Evolutionary conservation across 768 basidiomycete genomes (phyloP), one percentile per base, ranked within the genome.

Genomic region (Leucosporidium scottii): DNA sequence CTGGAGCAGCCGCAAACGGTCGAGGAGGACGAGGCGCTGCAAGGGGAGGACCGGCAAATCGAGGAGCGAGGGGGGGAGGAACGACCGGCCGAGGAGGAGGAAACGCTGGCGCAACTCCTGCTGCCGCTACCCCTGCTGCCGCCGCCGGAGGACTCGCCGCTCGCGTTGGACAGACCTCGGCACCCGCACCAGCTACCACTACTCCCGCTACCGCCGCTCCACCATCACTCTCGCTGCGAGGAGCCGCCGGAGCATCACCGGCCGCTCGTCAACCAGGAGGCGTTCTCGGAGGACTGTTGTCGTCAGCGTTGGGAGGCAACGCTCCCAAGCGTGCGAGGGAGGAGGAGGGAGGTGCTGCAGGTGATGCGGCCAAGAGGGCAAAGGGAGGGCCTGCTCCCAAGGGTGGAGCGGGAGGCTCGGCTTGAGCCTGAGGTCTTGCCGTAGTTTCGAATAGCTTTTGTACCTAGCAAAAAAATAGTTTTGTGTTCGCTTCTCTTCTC

Each of bases 21-120:
- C 48, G 76, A 1, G 71, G 25, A 31, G 75, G 78, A 53, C 76
- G 79, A 48, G 81, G 80, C 12, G 78, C 74, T 9, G 77, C 73
- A 21, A 74, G 75, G 0, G 28, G 66, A 3, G 75, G 74, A 44
- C 39, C 39, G 8, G 39, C 39, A 2, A 15, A 3, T 8, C 39
- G 39, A 44, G 39, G 39, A 44, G 39, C 39, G 39, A 44, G 13
- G 39, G 39, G 39, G 15, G 39, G 39, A 44, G 39, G 39, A 44
- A 13, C 39, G 15, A 15, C 39, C 15, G 39, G 39, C 39, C 39
- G 39, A 44, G 39, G 39, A 10, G 39, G 39, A 44, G 39, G 39
- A 15, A 44, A 44, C 39, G 39, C 39, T 12, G 73, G 73, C 15
- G 76, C 73, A 49, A 79, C 80, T 31, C 79, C 78, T 30, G 77